These are phyloP conservation scores for Epichloe bromicola DNA, from an alignment of 2,329 filamentous ascomycete genomes.

Conservation along the genomic window DNA sequence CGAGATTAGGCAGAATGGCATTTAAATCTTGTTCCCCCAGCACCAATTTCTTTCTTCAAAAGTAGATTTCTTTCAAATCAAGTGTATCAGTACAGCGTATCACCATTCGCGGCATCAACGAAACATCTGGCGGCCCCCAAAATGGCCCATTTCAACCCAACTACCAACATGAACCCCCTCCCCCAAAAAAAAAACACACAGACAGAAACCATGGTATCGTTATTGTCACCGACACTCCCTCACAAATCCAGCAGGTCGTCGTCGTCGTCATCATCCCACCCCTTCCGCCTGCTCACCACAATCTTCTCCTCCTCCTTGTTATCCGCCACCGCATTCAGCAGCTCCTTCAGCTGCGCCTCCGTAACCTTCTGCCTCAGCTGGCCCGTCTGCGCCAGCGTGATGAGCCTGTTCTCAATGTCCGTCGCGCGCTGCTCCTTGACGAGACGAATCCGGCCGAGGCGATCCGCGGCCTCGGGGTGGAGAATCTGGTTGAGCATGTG, in stretches of 20 bases:
- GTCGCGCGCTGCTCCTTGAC: slow-evolving; percentile 86
- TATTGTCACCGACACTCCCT: slow-evolving; percentile 3
- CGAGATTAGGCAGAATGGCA: slow-evolving; percentile 16
- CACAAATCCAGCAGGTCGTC: slow-evolving; percentile 58
- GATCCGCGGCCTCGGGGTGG: slow-evolving; percentile 83
- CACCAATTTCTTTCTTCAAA: no score
- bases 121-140: no score
- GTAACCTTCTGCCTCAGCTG: slow-evolving; percentile 81
- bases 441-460: slow-evolving; percentile 83
- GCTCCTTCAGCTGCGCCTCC: slow-evolving; percentile 85
- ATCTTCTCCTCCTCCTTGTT: slow-evolving; percentile 71
- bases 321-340: slow-evolving; percentile 74
- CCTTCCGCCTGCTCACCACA: slow-evolving; percentile 72
- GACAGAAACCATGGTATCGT: slow-evolving; percentile 2
- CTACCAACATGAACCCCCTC: no score
- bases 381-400: slow-evolving; percentile 78
- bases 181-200: no score
- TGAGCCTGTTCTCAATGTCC: slow-evolving; percentile 84
- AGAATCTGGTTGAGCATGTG: slow-evolving; percentile 85
- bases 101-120: no score
- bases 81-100: not conserved
- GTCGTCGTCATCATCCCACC: slow-evolving; percentile 74
- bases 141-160: no score
- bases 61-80: no score
- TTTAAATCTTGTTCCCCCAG: not conserved